These are phyloP conservation scores for Hansenula lynferdii DNA, from an alignment of 1,139 yeast genomes.

Conservation along the genomic window DNA sequence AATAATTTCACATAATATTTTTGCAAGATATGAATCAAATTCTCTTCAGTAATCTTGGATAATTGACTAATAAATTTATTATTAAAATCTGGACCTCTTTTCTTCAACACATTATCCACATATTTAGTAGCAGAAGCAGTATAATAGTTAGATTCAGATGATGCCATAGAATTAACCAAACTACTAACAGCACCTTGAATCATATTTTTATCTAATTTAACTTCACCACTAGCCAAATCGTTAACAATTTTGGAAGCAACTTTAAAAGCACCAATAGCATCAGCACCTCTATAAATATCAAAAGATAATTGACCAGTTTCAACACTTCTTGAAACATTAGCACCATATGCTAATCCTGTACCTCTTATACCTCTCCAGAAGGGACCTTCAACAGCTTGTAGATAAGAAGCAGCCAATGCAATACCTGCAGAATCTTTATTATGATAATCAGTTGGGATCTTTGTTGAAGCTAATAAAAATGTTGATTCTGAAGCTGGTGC, in stretches of 20 bases:
- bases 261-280: conserved; percentile 65
- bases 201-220: conserved; percentile 49
- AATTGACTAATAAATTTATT: conserved; percentile 42
- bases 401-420: conserved; percentile 67
- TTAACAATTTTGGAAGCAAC: conserved; percentile 66
- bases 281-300: conserved; percentile 79
- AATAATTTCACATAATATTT: conserved; percentile 63
- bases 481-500: conserved; percentile 89
- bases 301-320: conserved; percentile 69
- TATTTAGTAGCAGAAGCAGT: conserved; percentile 66
- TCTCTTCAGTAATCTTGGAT: conserved; percentile 48
- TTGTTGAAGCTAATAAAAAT: conserved; percentile 58
- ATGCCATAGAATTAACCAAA: conserved; percentile 67
- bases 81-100: conserved; percentile 65
- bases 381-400: conserved; percentile 93
- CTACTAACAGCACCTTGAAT: conserved; percentile 74
- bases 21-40: conserved; percentile 50
- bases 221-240: conserved; percentile 50
- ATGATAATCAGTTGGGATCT: conserved; percentile 59
- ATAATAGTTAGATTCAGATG: conserved; percentile 52
- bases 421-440: conserved; percentile 69
- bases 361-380: conserved; percentile 97
- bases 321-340: conserved; percentile 49
- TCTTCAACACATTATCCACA: conserved; percentile 58
- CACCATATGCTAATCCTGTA: conserved; percentile 92